Evolutionary conservation across 805 yeast genomes (phyloP).

Genomic region (Kodamaea neixiangensis): DNA sequence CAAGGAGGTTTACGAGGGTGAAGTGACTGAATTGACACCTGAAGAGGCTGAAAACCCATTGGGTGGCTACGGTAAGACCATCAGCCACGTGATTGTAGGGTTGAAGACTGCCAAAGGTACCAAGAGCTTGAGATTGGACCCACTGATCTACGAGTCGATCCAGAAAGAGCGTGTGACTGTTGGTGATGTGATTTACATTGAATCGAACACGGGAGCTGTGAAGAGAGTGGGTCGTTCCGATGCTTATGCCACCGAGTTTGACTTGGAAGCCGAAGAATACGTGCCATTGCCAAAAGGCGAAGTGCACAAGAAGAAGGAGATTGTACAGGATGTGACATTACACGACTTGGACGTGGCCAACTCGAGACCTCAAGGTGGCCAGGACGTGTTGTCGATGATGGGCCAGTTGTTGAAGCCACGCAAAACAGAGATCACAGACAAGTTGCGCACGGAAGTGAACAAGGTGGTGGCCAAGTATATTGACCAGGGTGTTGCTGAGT

Average conservation of each 20-base stretch:
- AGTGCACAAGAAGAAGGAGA: conserved; percentile 96
- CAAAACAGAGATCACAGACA: conserved; percentile 96
- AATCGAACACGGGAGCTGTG: conserved; percentile 96
- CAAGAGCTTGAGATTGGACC: conserved; percentile 86
- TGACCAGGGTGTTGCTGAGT: conserved; percentile 97
- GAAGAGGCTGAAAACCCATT: conserved; percentile 96
- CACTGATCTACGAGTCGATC: conserved; percentile 87
- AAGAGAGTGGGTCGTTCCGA: conserved; percentile 98
- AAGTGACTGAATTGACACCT: conserved; percentile 92
- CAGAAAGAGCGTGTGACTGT: conserved; percentile 92
- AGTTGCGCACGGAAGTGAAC: conserved; percentile 89
- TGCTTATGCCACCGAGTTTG: conserved; percentile 97
- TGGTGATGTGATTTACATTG: conserved; percentile 97
- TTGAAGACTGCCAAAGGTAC: conserved; percentile 91
- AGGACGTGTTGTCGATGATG: conserved; percentile 93
- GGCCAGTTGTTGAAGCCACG: conserved; percentile 95
- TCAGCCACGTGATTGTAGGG: conserved; percentile 91
- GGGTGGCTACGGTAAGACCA: conserved; percentile 97
- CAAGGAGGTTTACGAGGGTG: conserved; percentile 97
- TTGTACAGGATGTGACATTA: conserved; percentile 94
- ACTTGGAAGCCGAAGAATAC: conserved; percentile 97
- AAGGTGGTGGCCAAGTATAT: conserved; percentile 94
- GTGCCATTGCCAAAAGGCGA: conserved; percentile 99
- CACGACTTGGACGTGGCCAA: conserved; percentile 97
- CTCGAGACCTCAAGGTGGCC: conserved; percentile 96